phyloP scores from a whole-genome alignment of 2,329 filamentous ascomycete species.

The Epichloe sp. region DNA sequence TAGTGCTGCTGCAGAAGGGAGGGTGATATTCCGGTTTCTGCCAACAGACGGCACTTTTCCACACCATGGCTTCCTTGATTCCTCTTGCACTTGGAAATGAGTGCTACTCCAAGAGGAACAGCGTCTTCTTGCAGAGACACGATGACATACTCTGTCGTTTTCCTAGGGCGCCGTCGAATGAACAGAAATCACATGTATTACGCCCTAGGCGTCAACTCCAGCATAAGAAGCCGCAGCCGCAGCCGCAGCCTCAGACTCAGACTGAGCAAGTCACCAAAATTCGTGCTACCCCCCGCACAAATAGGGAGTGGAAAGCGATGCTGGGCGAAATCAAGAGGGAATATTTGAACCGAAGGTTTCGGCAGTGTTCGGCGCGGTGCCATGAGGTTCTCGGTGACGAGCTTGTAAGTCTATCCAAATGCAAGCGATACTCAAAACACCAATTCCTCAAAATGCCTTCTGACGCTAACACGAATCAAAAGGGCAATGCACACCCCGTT shows the following conservation, averaged over 20 bases:
- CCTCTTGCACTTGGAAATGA: conserved; percentile 17
- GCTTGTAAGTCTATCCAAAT: conserved; percentile 21
- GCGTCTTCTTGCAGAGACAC: neutral
- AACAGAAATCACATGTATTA: neutral
- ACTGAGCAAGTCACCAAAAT: neutral
- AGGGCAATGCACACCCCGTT: conserved; percentile 33
- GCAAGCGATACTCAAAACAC: neutral
- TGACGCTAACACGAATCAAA: neutral
- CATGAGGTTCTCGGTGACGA: conserved; percentile 36
- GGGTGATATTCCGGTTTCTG: neutral
- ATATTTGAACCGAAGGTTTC: conserved; percentile 36
- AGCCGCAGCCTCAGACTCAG: neutral
- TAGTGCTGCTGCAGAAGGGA: neutral
- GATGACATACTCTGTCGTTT: neutral
- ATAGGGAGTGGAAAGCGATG: conserved; percentile 36
- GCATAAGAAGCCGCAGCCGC: neutral
- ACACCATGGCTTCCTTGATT: conserved; percentile 18
- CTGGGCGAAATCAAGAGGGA: conserved; percentile 41
- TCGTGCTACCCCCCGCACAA: conserved; percentile 23
- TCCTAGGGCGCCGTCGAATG: neutral
- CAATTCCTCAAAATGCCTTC: neutral
- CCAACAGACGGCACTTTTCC: neutral
- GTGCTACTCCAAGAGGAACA: neutral
- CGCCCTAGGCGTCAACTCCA: neutral
- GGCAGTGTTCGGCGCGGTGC: conserved; percentile 39